A percentile compares a stretch with the other conserved stretches of the same genome.
Conservation (phyloP, 148 eudicot species). For the Rhododendron ferrugineum region DNA sequence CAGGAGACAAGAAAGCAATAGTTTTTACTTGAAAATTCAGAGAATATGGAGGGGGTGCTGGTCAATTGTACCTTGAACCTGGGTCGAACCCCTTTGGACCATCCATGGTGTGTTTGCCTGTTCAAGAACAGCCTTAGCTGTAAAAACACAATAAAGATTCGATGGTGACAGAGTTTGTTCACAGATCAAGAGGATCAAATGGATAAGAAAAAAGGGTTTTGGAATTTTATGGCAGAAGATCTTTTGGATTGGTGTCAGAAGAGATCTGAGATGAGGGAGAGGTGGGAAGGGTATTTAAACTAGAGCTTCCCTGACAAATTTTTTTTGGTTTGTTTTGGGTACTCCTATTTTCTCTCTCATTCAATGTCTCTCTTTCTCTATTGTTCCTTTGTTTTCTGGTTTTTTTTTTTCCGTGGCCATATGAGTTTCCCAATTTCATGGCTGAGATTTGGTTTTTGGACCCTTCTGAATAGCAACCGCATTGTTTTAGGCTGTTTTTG, state of each 20-base stretch:
- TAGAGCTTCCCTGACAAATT: not conserved
- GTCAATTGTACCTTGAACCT: slow-evolving; percentile 66
- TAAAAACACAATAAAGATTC: slow-evolving; percentile 44
- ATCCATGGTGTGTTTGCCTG: slow-evolving; percentile 36
- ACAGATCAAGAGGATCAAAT: slow-evolving; percentile 32
- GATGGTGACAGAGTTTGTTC: slow-evolving; percentile 56
- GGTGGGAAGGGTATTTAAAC: slow-evolving; percentile 13
- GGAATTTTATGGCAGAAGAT: slow-evolving; percentile 33
- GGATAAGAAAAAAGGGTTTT: slow-evolving; percentile 27
- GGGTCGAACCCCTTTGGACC: slow-evolving; percentile 37
- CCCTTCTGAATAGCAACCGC: slow-evolving; percentile 26
- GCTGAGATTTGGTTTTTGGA: slow-evolving; percentile 5
- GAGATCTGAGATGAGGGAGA: slow-evolving; percentile 28
- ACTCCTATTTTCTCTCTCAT: slow-evolving; percentile 9
- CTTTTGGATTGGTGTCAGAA: slow-evolving; percentile 35
- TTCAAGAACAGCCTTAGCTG: slow-evolving; percentile 68
- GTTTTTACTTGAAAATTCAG: slow-evolving; percentile 32
- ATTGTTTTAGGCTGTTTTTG: slow-evolving; percentile 31
- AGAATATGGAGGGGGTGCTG: slow-evolving; percentile 51
- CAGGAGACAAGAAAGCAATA: slow-evolving; percentile 40
- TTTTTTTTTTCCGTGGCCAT: slow-evolving; percentile 9
- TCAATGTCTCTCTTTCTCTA: slow-evolving; percentile 8
- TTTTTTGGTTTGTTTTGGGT: slow-evolving; percentile 1
- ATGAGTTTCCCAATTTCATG: slow-evolving; percentile 16
- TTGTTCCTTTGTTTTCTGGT: not conserved